Evolutionary conservation across 768 basidiomycete species (phyloP).

Genomic region (Lactifluus subvellereus): DNA sequence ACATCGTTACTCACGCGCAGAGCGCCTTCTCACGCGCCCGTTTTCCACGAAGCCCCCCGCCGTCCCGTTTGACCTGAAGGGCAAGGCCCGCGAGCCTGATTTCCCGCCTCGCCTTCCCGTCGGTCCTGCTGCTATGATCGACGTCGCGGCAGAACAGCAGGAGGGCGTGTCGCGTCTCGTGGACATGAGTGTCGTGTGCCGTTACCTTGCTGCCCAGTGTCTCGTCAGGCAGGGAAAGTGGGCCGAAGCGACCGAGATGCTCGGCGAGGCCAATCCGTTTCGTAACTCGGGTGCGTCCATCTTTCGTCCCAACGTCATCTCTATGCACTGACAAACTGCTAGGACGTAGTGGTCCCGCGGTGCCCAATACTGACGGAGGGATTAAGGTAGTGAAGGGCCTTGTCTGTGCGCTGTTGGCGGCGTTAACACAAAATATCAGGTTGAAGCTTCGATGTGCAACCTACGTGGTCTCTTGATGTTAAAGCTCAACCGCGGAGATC

Average conservation of each 20-base stretch:
- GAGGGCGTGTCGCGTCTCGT: constrained; percentile 72
- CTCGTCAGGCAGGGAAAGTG: constrained; percentile 90
- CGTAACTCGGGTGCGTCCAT: constrained; percentile 49
- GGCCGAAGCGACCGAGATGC: constrained; percentile 85
- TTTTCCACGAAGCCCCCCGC: constrained; percentile 55
- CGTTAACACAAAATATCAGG: constrained; percentile 39
- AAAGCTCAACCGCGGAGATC: constrained; percentile 83
- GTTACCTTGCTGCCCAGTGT: constrained; percentile 95
- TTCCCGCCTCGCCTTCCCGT: constrained; percentile 55
- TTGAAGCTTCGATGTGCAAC: constrained; percentile 97
- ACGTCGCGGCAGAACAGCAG: constrained; percentile 58
- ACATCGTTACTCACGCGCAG: constrained; percentile 91
- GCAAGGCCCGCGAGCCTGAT: constrained; percentile 42
- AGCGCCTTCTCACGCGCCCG: constrained; percentile 83
- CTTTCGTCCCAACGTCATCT: constrained; percentile 18
- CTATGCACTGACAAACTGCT: not conserved
- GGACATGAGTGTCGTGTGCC: constrained; percentile 91
- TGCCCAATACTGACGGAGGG: constrained; percentile 83
- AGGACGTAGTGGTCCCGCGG: constrained; percentile 62
- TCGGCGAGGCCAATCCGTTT: constrained; percentile 91
- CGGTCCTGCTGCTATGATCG: constrained; percentile 65
- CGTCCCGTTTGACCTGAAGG: constrained; percentile 40
- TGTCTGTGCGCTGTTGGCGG: not conserved
- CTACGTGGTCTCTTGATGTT: constrained; percentile 91
- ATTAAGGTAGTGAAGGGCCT: constrained; percentile 61